A percentile compares a stretch with the other conserved stretches of the same genome.
Evolutionary conservation across 345 rosid species (phyloP).

Genomic region (Brassica incana): DNA sequence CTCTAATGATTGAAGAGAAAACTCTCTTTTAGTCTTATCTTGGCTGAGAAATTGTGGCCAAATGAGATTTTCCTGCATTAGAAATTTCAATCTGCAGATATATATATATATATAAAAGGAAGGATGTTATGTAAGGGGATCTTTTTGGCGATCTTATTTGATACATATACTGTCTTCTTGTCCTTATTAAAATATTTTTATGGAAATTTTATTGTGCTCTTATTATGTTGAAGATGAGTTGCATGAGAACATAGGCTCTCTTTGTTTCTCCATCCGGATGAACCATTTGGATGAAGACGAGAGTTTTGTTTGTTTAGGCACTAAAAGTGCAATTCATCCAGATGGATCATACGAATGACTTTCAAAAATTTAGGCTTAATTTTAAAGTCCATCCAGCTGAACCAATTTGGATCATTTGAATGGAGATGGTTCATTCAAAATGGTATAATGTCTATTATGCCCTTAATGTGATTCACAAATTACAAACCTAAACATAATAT

Average conservation of each 20-base stretch:
- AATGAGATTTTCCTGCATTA: conserved; percentile 26
- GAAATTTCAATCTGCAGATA: conserved; percentile 18
- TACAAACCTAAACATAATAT: no score
- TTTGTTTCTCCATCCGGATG: no score
- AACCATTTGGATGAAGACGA: no score
- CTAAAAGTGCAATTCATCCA: no score
- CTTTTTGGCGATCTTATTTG: conserved; percentile 13
- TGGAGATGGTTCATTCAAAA: no score
- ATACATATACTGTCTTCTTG: conserved; percentile 13
- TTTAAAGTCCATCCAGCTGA: no score
- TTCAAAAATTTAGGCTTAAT: no score
- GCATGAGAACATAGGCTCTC: not conserved
- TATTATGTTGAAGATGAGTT: not conserved
- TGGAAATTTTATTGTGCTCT: not conserved
- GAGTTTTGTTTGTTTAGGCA: no score
- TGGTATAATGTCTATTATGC: no score
- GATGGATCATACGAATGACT: no score
- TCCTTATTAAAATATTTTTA: not conserved
- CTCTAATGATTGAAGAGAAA: conserved; percentile 23
- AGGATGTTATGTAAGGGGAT: conserved; percentile 16
- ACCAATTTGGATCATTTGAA: no score
- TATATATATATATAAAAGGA: not conserved
- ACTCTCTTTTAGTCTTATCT: not conserved
- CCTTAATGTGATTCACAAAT: no score
- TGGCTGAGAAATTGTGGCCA: conserved; percentile 17